A percentile compares a stretch with the other conserved stretches of the same genome.
phyloP scores from a whole-genome alignment of 73 alveolate species.

The Durusdinium trenchii region DNA sequence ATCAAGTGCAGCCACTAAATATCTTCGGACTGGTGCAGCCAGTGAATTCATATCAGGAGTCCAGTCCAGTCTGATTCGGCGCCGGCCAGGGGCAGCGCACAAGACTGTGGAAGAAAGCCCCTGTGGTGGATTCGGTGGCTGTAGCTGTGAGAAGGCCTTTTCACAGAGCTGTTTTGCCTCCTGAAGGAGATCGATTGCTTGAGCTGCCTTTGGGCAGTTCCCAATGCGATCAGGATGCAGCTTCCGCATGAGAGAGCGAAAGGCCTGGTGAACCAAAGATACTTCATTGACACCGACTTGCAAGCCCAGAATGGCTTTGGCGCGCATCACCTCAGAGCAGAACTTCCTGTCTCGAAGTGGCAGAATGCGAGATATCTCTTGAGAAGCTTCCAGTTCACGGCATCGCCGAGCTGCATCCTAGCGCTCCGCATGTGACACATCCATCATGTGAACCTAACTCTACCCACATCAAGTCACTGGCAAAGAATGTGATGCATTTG shows the following conservation, averaged over 20 bases:
- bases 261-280: constrained; percentile 70
- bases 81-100: constrained; percentile 62
- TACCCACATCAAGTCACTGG: no score
- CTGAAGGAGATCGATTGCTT: constrained; percentile 71
- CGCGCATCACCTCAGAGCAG: constrained; percentile 59
- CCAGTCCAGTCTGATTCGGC: constrained; percentile 28
- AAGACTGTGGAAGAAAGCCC: constrained; percentile 25
- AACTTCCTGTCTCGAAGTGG: constrained; percentile 1
- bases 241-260: constrained; percentile 80
- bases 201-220: constrained; percentile 34
- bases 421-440: no score
- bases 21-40: constrained; percentile 68
- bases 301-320: constrained; percentile 70
- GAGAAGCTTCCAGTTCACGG: constrained; percentile 30
- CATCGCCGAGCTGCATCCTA: constrained; percentile 28
- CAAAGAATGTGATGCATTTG: no score
- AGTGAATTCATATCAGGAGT: no score
- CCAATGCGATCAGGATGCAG: constrained; percentile 93
- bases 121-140: constrained; percentile 18
- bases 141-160: constrained; percentile 44
- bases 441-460: no score
- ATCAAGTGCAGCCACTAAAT: constrained; percentile 75
- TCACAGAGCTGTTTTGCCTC: constrained; percentile 67
- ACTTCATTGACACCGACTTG: constrained; percentile 14
- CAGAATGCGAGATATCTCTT: constrained; percentile 65